Evolutionary conservation across 2,329 filamentous ascomycete species (phyloP).

Genomic region (Neonectria coccinea): DNA sequence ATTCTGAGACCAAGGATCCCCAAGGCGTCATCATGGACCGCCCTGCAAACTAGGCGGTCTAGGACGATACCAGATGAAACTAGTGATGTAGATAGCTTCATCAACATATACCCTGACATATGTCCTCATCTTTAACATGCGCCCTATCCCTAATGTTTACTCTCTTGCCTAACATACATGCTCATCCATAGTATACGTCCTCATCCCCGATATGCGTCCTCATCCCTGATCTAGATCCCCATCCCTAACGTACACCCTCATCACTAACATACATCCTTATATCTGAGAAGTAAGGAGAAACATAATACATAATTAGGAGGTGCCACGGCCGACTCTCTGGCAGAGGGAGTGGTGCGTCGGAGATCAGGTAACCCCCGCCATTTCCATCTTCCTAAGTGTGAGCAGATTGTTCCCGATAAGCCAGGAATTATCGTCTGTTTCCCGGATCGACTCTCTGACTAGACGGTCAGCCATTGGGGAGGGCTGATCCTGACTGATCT

Average conservation of each 20-base stretch:
- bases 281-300: too few relatives aligned
- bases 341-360: neutral
- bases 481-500: slow-evolving; percentile 1
- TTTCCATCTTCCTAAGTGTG: neutral
- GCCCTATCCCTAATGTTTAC: too few relatives aligned
- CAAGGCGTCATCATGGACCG: slow-evolving; percentile 29
- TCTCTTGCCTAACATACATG: too few relatives aligned
- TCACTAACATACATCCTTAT: too few relatives aligned
- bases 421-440: slow-evolving; percentile 19
- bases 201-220: too few relatives aligned
- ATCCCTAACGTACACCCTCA: too few relatives aligned
- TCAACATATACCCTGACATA: too few relatives aligned
- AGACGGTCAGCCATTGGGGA: neutral
- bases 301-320: too few relatives aligned
- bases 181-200: too few relatives aligned
- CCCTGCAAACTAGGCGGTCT: slow-evolving; percentile 4
- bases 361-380: neutral
- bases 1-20: slow-evolving; percentile 44
- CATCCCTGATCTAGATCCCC: too few relatives aligned
- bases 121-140: too few relatives aligned
- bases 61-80: neutral
- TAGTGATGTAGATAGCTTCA: neutral
- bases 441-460: slow-evolving; percentile 25
- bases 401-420: neutral
- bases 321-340: neutral